Conservation (phyloP, 2,329 filamentous ascomycete genomes). For the Diaporthe sp. region DNA sequence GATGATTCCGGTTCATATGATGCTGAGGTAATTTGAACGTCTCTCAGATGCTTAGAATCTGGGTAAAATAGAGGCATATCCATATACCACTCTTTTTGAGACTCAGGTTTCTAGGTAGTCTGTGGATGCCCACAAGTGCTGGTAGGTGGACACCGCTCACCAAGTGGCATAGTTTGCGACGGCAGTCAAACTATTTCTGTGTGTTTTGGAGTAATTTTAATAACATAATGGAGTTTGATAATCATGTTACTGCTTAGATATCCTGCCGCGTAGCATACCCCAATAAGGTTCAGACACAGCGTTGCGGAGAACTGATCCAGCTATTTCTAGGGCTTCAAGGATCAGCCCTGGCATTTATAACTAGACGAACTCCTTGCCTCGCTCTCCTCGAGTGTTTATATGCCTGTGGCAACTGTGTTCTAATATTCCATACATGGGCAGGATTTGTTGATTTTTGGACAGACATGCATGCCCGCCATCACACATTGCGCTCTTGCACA, state of each 20-base stretch:
- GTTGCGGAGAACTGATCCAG: too few relatives aligned
- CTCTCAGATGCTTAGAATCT: too few relatives aligned
- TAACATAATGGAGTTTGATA: background rate
- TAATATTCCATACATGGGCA: background rate
- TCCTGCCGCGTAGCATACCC: too few relatives aligned
- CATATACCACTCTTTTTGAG: too few relatives aligned
- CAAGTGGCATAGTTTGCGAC: background rate
- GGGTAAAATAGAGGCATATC: too few relatives aligned
- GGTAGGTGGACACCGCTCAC: background rate
- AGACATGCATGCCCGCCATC: background rate
- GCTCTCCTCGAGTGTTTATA: background rate
- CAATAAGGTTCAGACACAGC: too few relatives aligned
- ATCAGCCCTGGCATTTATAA: too few relatives aligned
- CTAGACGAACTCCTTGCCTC: too few relatives aligned
- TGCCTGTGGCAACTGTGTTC: background rate
- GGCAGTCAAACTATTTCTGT: background rate
- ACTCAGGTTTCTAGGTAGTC: background rate
- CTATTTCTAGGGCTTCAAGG: too few relatives aligned
- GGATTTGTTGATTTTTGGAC: background rate
- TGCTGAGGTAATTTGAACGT: background rate
- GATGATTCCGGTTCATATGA: background rate
- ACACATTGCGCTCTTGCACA: background rate
- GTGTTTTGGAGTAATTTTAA: background rate
- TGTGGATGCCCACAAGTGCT: background rate
- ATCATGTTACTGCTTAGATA: background rate